Evolutionary conservation across 345 rosid genomes (phyloP), one percentile per base, ranked within the genome.

Genomic region (Angophora floribunda): DNA sequence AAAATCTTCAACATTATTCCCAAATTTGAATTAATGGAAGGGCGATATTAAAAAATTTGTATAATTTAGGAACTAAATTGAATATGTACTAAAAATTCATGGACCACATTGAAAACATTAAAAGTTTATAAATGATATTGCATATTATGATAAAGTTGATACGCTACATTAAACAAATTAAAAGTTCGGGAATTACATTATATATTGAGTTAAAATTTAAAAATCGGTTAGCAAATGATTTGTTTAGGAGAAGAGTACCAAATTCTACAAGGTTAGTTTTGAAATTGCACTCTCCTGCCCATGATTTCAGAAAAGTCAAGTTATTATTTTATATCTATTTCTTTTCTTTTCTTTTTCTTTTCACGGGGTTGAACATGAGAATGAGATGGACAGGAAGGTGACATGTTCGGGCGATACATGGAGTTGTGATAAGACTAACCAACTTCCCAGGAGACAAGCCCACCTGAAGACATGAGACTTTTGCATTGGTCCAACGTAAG

Each of bases 101-200:
- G 0, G 19, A 55, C 0, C 5, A 55, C 9, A 22, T 22, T 55
- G 5, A 4, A 21, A 0, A 55, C 8, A 55, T 21, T 21, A 55
- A 21, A 55, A 22, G 3, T 55, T 22, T 55, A 55, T 5, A 55
- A 1, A 22, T 0, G 2, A 55, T 55, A 21, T 55, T 1, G 22
- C 28, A 55, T 55, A 55, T 55, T 55, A 55, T 21, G 22, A 21
- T 0, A 55, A 55, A 55, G 22, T 55, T 9, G 5, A 22, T 55
- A 28, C 22, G 22, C 12, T 1, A 1, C 22, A 55, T 55, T 22
- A 21, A 53, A 7, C 61, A 55, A 55, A 55, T 55, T 55, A 22
- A 55, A 55, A 22, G 22, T 55, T 0, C 5, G 8, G 1, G 12
- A 55, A 53, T 7, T 53, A 52, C 16, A 55, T 55, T 55, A 11